Percentiles rank a stretch among this genome's conserved stretches.
These are phyloP conservation scores for Nelumbo lutea DNA, from an alignment of 164 flowering plant genomes.

Conservation along the genomic window DNA sequence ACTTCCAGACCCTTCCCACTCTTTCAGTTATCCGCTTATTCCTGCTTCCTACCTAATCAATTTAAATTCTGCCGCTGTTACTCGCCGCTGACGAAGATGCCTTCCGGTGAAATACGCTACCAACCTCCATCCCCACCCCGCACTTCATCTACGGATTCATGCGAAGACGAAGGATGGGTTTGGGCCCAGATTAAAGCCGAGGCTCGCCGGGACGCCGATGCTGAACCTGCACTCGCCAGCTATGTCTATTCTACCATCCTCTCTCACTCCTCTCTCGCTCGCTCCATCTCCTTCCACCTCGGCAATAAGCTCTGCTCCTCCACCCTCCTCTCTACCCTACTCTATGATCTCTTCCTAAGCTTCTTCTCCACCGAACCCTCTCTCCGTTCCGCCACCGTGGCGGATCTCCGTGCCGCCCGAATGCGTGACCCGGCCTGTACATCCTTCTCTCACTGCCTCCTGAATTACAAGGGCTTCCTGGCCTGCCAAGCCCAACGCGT, in stretches of 20 bases:
- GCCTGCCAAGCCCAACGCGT: conserved; percentile 66
- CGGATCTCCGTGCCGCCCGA: conserved; percentile 53
- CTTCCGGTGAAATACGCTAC: not conserved
- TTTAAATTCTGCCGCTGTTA: too few relatives aligned
- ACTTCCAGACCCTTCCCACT: too few relatives aligned
- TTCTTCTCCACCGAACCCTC: not conserved
- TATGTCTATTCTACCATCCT: not conserved
- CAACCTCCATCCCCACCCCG: not conserved
- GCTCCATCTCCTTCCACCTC: not conserved
- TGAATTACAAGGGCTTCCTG: conserved; percentile 70
- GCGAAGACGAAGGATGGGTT: not conserved
- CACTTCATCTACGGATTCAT: not conserved
- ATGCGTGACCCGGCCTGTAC: conserved; percentile 74
- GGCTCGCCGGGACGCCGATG: not conserved
- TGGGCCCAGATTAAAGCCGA: not conserved
- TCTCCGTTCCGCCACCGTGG: conserved; percentile 21
- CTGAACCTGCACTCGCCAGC: not conserved
- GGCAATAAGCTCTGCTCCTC: not conserved
- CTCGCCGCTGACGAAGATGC: not conserved
- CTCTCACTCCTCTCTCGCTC: not conserved
- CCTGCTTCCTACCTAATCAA: too few relatives aligned
- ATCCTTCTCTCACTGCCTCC: conserved; percentile 57
- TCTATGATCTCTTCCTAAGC: not conserved
- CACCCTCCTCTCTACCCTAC: not conserved
- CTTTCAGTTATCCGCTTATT: too few relatives aligned